These are phyloP conservation scores for Trichophyton benhamiae DNA, from an alignment of 2,329 filamentous ascomycete genomes.

Conservation along the genomic window DNA sequence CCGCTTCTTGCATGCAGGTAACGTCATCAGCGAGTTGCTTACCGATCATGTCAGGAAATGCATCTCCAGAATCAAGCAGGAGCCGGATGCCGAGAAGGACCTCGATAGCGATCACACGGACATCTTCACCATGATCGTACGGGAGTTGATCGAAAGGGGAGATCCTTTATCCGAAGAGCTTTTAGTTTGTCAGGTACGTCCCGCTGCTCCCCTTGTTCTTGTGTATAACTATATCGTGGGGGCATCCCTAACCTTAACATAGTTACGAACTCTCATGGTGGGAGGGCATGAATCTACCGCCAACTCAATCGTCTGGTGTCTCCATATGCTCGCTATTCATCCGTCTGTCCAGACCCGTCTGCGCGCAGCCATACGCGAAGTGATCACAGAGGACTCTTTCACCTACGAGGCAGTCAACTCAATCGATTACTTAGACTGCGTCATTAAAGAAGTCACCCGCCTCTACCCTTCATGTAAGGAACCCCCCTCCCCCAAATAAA, in stretches of 20 bases:
- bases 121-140: conserved; percentile 4
- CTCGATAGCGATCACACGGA: neutral
- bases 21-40: conserved; percentile 1
- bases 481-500: too few species aligned
- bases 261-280: neutral
- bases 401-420: neutral
- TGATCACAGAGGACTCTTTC: too few species aligned
- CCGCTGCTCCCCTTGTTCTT: neutral
- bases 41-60: neutral
- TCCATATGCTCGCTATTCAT: conserved; percentile 2
- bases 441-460: conserved; percentile 6
- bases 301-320: neutral
- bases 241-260: too few species aligned
- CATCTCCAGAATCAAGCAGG: neutral
- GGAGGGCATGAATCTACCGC: conserved; percentile 3
- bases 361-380: neutral
- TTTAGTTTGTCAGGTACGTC: conserved; percentile 2
- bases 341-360: neutral
- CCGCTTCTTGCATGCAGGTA: conserved; percentile 1
- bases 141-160: neutral
- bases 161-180: neutral
- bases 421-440: conserved; percentile 2
- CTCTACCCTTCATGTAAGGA: conserved; percentile 2
- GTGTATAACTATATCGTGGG: neutral
- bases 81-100: neutral